These are phyloP conservation scores for Sporothrix pallida DNA, from an alignment of 2,329 filamentous ascomycete genomes.

Conservation along the genomic window DNA sequence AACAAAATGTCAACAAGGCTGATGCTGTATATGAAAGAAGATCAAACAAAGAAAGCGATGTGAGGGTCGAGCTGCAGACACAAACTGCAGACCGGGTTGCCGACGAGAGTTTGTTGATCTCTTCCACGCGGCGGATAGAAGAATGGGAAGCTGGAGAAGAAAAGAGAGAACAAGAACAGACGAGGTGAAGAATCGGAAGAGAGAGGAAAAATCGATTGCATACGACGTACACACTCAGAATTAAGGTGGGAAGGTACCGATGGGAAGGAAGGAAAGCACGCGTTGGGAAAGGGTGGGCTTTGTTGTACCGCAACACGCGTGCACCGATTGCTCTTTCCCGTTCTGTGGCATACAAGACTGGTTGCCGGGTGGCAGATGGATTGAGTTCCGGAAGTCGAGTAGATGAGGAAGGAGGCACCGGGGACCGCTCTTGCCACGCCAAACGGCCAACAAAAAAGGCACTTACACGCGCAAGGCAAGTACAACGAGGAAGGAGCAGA, in stretches of 20 bases:
- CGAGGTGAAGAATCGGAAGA: slow-evolving; percentile 20
- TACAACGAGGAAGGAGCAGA: background rate
- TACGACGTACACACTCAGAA: no score
- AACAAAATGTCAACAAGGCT: slow-evolving; percentile 24
- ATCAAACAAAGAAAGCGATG: slow-evolving; percentile 20
- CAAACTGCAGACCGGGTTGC: background rate
- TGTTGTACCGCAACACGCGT: slow-evolving; percentile 32
- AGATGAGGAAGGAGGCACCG: slow-evolving; percentile 34
- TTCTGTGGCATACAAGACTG: slow-evolving; percentile 27
- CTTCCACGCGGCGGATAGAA: slow-evolving; percentile 17
- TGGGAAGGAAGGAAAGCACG: slow-evolving; percentile 27
- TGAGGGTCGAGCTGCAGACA: slow-evolving; percentile 7
- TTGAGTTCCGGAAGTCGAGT: slow-evolving; percentile 3
- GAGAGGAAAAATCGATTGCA: slow-evolving; percentile 1
- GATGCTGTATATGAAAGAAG: background rate
- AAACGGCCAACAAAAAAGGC: background rate
- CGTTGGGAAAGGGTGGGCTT: slow-evolving; percentile 17
- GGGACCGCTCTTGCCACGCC: slow-evolving; percentile 30
- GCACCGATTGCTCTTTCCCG: slow-evolving; percentile 31
- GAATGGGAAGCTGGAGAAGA: slow-evolving; percentile 7
- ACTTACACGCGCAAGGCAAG: background rate
- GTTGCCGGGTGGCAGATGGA: slow-evolving; percentile 33
- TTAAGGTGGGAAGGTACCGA: background rate
- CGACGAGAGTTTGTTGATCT: slow-evolving; percentile 21
- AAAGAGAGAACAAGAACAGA: background rate